These are phyloP conservation scores for Teratosphaeria viscida DNA, from an alignment of 2,329 filamentous ascomycete genomes.

Conservation along the genomic window DNA sequence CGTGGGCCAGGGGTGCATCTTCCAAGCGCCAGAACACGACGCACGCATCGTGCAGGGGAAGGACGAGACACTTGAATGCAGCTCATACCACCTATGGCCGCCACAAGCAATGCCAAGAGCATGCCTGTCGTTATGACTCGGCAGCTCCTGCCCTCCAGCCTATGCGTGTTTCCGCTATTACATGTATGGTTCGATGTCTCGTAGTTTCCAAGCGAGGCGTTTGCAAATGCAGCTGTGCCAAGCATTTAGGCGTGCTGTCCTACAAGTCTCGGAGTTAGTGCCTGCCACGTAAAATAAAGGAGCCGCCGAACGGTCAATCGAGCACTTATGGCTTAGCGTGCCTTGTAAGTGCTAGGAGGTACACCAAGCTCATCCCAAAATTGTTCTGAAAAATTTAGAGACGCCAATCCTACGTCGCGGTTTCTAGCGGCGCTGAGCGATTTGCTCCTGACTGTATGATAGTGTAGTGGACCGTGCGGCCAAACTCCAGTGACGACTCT, in stretches of 20 bases:
- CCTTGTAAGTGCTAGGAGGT: background rate
- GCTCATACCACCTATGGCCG: background rate
- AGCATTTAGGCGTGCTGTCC: background rate
- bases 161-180: background rate
- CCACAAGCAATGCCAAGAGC: background rate
- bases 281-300: background rate
- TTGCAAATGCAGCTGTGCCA: background rate
- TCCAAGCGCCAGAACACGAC: background rate
- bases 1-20: background rate
- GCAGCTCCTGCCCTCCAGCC: background rate
- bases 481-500: too few species aligned
- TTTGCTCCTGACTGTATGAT: too few species aligned
- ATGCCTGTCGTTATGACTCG: background rate
- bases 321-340: background rate
- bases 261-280: background rate
- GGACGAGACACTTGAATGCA: background rate
- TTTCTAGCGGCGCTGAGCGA: too few species aligned
- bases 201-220: background rate
- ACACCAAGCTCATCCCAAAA: background rate
- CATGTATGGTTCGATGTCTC: background rate
- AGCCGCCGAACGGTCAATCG: background rate
- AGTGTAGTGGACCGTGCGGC: too few species aligned
- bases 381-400: background rate
- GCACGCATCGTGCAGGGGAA: background rate
- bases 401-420: background rate